Percentiles rank a stretch among this genome's conserved stretches.
These are phyloP conservation scores for Geranomyces variabilis DNA, from an alignment of 192 early-diverging fungal species.

Conservation along the genomic window DNA sequence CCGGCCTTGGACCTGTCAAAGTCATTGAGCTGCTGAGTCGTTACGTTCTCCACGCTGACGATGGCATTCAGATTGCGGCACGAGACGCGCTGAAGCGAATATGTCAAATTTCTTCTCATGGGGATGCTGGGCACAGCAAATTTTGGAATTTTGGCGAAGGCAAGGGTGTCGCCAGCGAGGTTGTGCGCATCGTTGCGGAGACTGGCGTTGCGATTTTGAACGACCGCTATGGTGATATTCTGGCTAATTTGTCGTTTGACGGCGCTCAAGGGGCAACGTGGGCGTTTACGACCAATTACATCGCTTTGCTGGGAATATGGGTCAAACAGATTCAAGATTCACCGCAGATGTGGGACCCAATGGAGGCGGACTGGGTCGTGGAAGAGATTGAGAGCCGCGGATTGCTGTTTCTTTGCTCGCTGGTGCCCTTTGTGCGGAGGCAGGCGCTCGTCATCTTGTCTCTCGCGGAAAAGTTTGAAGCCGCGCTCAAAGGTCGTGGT, in stretches of 20 bases:
- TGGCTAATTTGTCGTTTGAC: constrained; percentile 26
- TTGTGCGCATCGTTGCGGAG: constrained; percentile 40
- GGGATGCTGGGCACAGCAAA: background rate
- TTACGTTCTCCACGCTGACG: constrained; percentile 86
- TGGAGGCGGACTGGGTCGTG: constrained; percentile 52
- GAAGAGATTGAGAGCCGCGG: constrained; percentile 78
- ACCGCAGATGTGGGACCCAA: constrained; percentile 8
- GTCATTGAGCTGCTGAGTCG: constrained; percentile 80
- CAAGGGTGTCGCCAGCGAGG: constrained; percentile 22
- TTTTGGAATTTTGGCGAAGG: constrained; percentile 24
- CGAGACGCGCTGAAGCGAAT: constrained; percentile 69
- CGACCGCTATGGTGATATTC: constrained; percentile 39
- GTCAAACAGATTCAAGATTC: constrained; percentile 41
- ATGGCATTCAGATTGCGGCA: constrained; percentile 70
- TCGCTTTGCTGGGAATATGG: constrained; percentile 37
- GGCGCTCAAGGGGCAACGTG: constrained; percentile 22
- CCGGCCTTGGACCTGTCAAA: constrained; percentile 59
- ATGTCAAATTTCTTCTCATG: constrained; percentile 40
- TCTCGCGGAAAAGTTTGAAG: constrained; percentile 39
- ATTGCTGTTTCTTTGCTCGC: constrained; percentile 70
- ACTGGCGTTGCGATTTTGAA: constrained; percentile 29
- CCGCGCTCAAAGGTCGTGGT: constrained; percentile 14
- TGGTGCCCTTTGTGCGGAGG: constrained; percentile 50
- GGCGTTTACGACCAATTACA: constrained; percentile 23
- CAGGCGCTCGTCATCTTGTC: constrained; percentile 46